A percentile compares a stretch with the other conserved stretches of the same genome.
These are phyloP conservation scores for Aciculosporium take DNA, from an alignment of 2,329 filamentous ascomycete species.

Conservation along the genomic window DNA sequence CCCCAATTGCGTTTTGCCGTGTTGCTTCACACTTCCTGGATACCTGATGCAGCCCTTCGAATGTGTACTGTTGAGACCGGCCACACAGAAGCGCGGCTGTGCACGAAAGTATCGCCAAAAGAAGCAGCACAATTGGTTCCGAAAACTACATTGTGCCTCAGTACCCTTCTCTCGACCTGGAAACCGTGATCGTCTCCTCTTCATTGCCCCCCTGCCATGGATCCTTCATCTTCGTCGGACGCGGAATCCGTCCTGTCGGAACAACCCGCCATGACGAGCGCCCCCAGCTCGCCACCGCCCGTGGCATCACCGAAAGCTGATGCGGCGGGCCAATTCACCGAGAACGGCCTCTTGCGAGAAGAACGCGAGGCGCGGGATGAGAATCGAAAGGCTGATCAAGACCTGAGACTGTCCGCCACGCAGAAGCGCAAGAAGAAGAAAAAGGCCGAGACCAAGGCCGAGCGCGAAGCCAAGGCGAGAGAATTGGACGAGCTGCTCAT, in stretches of 20 bases:
- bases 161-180: not conserved
- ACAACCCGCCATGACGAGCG: conserved; percentile 19
- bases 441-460: conserved; percentile 36
- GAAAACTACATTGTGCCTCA: not conserved
- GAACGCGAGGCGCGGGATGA: conserved; percentile 21
- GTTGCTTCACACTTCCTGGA: not conserved
- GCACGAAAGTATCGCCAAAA: not conserved
- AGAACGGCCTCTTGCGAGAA: conserved; percentile 20
- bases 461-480: conserved; percentile 42
- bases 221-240: conserved; percentile 17
- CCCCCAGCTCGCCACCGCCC: conserved; percentile 24
- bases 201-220: conserved; percentile 12
- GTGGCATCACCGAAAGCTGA: conserved; percentile 10
- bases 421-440: conserved; percentile 32
- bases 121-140: not conserved
- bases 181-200: not conserved
- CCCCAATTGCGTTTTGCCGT: not conserved
- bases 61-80: not conserved
- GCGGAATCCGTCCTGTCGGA: conserved; percentile 18
- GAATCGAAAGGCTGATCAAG: conserved; percentile 36
- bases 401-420: conserved; percentile 21
- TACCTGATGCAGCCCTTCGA: not conserved
- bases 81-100: not conserved
- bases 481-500: conserved; percentile 45
- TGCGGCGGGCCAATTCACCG: conserved; percentile 8